These are phyloP conservation scores for Teratosphaeria destructans DNA, from an alignment of 2,329 filamentous ascomycete species.

Conservation along the genomic window DNA sequence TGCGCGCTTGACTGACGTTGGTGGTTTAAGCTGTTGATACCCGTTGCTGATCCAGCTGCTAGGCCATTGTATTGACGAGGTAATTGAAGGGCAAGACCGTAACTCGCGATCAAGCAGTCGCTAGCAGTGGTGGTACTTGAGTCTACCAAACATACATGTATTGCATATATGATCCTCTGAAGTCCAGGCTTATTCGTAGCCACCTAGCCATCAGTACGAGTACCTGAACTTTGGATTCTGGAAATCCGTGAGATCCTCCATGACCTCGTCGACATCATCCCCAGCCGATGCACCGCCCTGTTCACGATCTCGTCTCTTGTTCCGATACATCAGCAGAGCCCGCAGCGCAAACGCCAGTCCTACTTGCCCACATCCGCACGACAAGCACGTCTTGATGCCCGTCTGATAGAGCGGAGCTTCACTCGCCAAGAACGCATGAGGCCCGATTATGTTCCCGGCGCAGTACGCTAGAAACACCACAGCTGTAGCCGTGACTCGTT, in stretches of 20 bases:
- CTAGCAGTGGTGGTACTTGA: too few relatives aligned
- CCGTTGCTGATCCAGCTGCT: too few relatives aligned
- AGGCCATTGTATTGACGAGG: too few relatives aligned
- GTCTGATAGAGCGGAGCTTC: constrained; percentile 42
- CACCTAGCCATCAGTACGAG: constrained; percentile 7
- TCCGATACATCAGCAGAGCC: constrained; percentile 27
- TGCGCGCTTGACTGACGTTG: too few relatives aligned
- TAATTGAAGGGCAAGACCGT: too few relatives aligned
- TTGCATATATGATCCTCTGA: too few relatives aligned
- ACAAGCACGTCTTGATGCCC: constrained; percentile 42
- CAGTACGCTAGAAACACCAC: constrained; percentile 37
- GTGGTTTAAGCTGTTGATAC: too few relatives aligned
- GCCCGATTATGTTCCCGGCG: constrained; percentile 38
- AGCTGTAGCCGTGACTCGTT: constrained; percentile 36
- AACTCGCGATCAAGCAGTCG: too few relatives aligned
- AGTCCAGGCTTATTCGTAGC: not conserved
- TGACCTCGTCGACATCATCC: constrained; percentile 18
- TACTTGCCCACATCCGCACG: constrained; percentile 36
- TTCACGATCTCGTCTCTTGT: constrained; percentile 28
- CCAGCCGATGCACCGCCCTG: not conserved
- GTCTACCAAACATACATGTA: too few relatives aligned
- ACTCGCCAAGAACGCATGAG: constrained; percentile 35
- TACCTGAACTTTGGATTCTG: constrained; percentile 23
- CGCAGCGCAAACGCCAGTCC: constrained; percentile 27
- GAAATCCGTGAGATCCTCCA: constrained; percentile 31